Evolutionary conservation across 2,329 filamentous ascomycete genomes (phyloP).

Genomic region (Stenocarpella maydis): DNA sequence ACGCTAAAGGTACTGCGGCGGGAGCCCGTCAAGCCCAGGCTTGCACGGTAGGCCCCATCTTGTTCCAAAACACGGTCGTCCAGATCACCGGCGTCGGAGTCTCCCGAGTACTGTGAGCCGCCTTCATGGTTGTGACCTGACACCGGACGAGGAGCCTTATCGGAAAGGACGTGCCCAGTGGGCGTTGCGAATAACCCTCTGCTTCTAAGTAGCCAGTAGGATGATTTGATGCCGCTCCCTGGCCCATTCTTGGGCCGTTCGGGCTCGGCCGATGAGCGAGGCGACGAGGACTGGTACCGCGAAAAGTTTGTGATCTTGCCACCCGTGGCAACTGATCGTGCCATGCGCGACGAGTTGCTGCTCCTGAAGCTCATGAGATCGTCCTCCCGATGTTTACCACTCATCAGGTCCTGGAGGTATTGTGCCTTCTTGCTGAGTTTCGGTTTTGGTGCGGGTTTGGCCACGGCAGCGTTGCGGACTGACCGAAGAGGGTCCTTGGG

Average conservation of each 20-base stretch:
- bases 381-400: slow-evolving; percentile 33
- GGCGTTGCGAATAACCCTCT: slow-evolving; percentile 34
- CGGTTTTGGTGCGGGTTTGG: slow-evolving; percentile 29
- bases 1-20: slow-evolving; percentile 30
- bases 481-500: slow-evolving; percentile 35
- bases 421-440: slow-evolving; percentile 33
- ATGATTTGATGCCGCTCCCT: slow-evolving; percentile 34
- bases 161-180: slow-evolving; percentile 33
- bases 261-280: slow-evolving; percentile 33
- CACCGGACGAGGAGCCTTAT: slow-evolving; percentile 30
- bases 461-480: slow-evolving; percentile 30
- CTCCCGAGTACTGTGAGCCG: slow-evolving; percentile 33
- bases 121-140: slow-evolving; percentile 9
- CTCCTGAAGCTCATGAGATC: slow-evolving; percentile 35
- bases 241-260: slow-evolving; percentile 29
- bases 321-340: slow-evolving; percentile 27
- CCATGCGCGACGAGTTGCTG: slow-evolving; percentile 34
- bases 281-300: slow-evolving; percentile 34
- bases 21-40: slow-evolving; percentile 30
- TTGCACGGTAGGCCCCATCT: slow-evolving; percentile 33
- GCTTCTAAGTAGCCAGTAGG: slow-evolving; percentile 34
- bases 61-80: slow-evolving; percentile 34
- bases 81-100: slow-evolving; percentile 31
- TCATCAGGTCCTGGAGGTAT: slow-evolving; percentile 31
- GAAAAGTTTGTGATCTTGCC: slow-evolving; percentile 35